A percentile compares a stretch with the other conserved stretches of the same genome.
These are phyloP conservation scores for Kodamaea restingae DNA, from an alignment of 805 yeast species.

Conservation along the genomic window DNA sequence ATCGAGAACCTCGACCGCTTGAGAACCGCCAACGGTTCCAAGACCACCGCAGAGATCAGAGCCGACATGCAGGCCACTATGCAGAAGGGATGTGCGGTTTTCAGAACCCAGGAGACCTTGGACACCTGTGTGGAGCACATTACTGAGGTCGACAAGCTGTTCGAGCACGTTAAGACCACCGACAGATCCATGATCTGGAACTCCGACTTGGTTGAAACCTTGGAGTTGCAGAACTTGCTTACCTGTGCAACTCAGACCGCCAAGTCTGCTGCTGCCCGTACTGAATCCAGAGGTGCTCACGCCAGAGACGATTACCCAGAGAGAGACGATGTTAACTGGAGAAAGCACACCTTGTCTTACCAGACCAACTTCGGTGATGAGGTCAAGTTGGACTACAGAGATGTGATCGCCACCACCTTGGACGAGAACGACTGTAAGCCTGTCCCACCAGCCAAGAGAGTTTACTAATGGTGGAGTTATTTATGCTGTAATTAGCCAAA, in stretches of 20 bases:
- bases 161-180: slow-evolving; percentile 74
- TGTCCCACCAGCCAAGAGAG: slow-evolving; percentile 96
- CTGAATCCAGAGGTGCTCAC: slow-evolving; percentile 98
- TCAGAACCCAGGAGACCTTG: slow-evolving; percentile 88
- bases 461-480: slow-evolving; percentile 50
- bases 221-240: slow-evolving; percentile 92
- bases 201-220: slow-evolving; percentile 92
- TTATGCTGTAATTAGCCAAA: slow-evolving; percentile 1
- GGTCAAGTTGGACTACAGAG: slow-evolving; percentile 78
- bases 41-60: slow-evolving; percentile 84
- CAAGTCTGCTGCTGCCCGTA: slow-evolving; percentile 87
- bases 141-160: slow-evolving; percentile 66
- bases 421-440: slow-evolving; percentile 91
- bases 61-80: slow-evolving; percentile 89
- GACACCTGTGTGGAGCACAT: slow-evolving; percentile 88
- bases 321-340: slow-evolving; percentile 96
- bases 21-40: slow-evolving; percentile 81
- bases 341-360: slow-evolving; percentile 95
- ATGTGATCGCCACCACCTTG: slow-evolving; percentile 75
- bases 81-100: slow-evolving; percentile 97
- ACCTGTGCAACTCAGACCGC: slow-evolving; percentile 98
- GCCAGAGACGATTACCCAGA: slow-evolving; percentile 97
- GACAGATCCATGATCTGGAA: slow-evolving; percentile 99
- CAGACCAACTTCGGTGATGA: slow-evolving; percentile 69
- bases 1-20: slow-evolving; percentile 85